Evolutionary conservation across 2,329 filamentous ascomycete genomes (phyloP).

Genomic region (Diplocarpon mali): DNA sequence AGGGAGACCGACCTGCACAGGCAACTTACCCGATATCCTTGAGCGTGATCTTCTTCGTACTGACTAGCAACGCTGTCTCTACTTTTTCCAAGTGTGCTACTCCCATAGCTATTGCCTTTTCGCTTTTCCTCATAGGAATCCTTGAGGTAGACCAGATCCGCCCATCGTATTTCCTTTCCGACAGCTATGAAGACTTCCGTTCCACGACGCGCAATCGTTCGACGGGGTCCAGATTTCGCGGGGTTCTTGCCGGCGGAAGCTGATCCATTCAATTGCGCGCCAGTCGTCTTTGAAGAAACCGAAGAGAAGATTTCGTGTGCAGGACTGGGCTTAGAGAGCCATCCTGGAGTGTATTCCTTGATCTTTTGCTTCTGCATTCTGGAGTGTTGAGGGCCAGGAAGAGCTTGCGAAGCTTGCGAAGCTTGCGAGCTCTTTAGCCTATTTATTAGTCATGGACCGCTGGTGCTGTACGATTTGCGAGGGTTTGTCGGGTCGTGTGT

Average conservation of each 20-base stretch:
- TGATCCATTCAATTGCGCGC: conserved; percentile 18
- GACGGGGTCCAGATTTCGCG: conserved; percentile 37
- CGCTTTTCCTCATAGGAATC: conserved; percentile 39
- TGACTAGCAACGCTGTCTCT: conserved; percentile 11
- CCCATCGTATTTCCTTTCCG: conserved; percentile 86
- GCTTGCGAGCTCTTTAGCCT: conserved; percentile 6
- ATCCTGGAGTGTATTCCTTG: conserved; percentile 61
- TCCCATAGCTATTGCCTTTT: conserved; percentile 10
- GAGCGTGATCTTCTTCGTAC: conserved; percentile 26
- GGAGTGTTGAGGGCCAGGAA: conserved; percentile 13
- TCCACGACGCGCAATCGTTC: conserved; percentile 68
- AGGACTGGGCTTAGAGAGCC: conserved; percentile 69
- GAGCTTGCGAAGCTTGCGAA: conserved; percentile 11
- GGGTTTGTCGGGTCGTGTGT: conserved; percentile 8
- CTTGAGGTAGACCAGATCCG: conserved; percentile 72
- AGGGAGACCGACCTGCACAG: conserved; percentile 1
- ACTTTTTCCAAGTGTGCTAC: conserved; percentile 8
- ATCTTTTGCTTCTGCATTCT: conserved; percentile 77
- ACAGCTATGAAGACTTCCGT: conserved; percentile 83
- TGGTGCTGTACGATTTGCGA: conserved; percentile 5
- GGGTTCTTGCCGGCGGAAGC: conserved; percentile 31
- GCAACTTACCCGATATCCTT: conserved; percentile 38
- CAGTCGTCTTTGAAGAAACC: conserved; percentile 27
- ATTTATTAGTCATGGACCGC: conserved; percentile 8
- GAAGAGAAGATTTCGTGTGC: conserved; percentile 68